Evolutionary conservation across 371 early-diverging fungal genomes (phyloP).

Genomic region (Mucor velutinosus): DNA sequence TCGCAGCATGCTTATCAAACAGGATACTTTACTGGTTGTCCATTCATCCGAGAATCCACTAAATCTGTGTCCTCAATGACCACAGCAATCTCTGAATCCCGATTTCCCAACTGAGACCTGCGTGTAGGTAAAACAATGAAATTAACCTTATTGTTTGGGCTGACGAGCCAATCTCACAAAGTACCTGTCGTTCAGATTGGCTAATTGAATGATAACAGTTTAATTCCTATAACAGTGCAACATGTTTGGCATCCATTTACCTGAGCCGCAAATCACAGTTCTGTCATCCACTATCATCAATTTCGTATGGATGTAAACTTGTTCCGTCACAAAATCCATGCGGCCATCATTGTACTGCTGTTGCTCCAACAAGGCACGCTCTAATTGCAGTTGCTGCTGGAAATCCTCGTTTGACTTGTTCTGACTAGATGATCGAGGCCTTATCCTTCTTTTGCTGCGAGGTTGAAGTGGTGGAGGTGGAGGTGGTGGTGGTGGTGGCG

Average conservation of each 20-base stretch:
- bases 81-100: constrained; percentile 91
- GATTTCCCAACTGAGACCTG: constrained; percentile 86
- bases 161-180: not conserved
- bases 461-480: not conserved
- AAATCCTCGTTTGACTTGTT: constrained; percentile 10
- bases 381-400: not conserved
- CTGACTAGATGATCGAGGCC: constrained; percentile 4
- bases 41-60: constrained; percentile 75
- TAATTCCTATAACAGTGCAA: not conserved
- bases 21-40: constrained; percentile 48
- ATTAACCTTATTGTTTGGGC: not conserved
- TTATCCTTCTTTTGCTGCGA: not conserved
- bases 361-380: not conserved
- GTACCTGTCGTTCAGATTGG: constrained; percentile 55
- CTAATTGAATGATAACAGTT: constrained; percentile 14
- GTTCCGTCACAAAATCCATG: constrained; percentile 66
- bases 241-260: constrained; percentile 19
- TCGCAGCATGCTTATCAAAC: not conserved
- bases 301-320: constrained; percentile 87
- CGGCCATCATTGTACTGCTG: constrained; percentile 15
- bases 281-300: constrained; percentile 85
- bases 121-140: constrained; percentile 12
- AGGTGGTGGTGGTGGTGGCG: not conserved
- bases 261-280: constrained; percentile 64
- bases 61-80: constrained; percentile 75